These are phyloP conservation scores for Aspergillus brunneoviolaceus DNA, from an alignment of 2,329 filamentous ascomycete species.

Conservation along the genomic window DNA sequence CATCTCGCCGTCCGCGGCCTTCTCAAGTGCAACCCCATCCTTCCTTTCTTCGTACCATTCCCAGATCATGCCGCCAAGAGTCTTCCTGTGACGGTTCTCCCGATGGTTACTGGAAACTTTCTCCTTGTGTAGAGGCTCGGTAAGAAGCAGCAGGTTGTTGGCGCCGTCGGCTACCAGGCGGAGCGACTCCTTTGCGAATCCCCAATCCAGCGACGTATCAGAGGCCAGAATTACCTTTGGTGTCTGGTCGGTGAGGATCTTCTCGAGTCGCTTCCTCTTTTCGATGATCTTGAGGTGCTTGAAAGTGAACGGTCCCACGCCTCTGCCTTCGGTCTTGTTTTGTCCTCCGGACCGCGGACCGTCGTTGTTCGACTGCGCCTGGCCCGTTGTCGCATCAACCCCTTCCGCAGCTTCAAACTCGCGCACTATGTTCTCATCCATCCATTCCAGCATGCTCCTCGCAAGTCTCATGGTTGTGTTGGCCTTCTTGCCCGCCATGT, in stretches of 20 bases:
- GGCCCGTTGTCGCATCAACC: constrained; percentile 37
- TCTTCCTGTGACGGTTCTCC: constrained; percentile 46
- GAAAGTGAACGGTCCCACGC: constrained; percentile 81
- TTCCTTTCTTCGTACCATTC: constrained; percentile 71
- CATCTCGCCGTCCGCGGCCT: constrained; percentile 54
- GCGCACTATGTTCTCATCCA: constrained; percentile 91
- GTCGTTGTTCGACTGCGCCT: constrained; percentile 41
- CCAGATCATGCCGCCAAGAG: constrained; percentile 75
- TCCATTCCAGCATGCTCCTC: constrained; percentile 97
- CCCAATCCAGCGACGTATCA: constrained; percentile 89
- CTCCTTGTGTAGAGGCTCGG: constrained; percentile 59
- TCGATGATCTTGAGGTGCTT: constrained; percentile 81
- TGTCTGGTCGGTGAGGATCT: constrained; percentile 56
- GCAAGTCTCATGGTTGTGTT: constrained; percentile 88
- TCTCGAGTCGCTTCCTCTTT: constrained; percentile 74
- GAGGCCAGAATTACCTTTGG: constrained; percentile 83
- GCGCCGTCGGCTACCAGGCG: constrained; percentile 71
- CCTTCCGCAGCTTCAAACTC: constrained; percentile 73
- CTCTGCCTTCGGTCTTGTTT: constrained; percentile 43
- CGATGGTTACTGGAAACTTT: constrained; percentile 22
- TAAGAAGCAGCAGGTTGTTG: constrained; percentile 82
- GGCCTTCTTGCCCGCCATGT: constrained; percentile 81
- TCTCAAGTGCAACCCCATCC: constrained; percentile 63
- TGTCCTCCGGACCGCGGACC: constrained; percentile 40
- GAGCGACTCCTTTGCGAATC: constrained; percentile 81